Conservation (phyloP, 805 yeast genomes). For the Alloascoidea hylecoeti region DNA sequence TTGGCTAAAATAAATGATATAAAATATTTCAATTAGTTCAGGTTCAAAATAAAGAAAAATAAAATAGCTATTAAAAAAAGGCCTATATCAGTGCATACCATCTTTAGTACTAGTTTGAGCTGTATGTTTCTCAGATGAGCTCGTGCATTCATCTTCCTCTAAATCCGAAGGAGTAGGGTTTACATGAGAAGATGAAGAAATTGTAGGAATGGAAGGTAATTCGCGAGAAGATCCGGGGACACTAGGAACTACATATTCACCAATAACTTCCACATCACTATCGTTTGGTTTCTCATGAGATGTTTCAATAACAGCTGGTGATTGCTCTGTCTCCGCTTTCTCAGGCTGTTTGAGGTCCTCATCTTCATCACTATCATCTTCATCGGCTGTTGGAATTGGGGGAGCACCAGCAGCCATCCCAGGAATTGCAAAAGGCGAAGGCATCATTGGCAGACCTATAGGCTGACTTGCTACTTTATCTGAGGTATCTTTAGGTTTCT, state of each 20-base stretch:
- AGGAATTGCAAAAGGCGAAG: not conserved
- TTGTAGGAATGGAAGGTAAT: conserved; percentile 5
- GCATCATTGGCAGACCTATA: no score
- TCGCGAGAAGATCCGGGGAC: conserved; percentile 2
- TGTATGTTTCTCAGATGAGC: not conserved
- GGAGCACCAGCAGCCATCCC: conserved; percentile 1
- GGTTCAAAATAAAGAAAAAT: no score
- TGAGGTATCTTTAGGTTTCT: conserved; percentile 4
- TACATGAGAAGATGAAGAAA: conserved; percentile 5
- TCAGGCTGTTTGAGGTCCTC: not conserved
- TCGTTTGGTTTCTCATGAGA: not conserved
- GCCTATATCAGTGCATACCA: no score
- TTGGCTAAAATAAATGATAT: no score
- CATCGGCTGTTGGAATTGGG: not conserved
- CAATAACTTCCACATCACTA: not conserved
- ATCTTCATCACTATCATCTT: not conserved
- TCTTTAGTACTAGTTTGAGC: no score
- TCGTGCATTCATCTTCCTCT: conserved; percentile 1
- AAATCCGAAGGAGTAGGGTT: conserved; percentile 3
- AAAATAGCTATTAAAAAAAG: no score
- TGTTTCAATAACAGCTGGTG: no score
- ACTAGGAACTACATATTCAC: conserved; percentile 1
- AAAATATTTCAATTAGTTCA: no score
- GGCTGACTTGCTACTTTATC: conserved; percentile 1
- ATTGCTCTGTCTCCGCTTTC: not conserved